Evolutionary conservation across 2,329 filamentous ascomycete species (phyloP), one percentile per base, ranked within the genome.

Genomic region (Anthostomella pinea): DNA sequence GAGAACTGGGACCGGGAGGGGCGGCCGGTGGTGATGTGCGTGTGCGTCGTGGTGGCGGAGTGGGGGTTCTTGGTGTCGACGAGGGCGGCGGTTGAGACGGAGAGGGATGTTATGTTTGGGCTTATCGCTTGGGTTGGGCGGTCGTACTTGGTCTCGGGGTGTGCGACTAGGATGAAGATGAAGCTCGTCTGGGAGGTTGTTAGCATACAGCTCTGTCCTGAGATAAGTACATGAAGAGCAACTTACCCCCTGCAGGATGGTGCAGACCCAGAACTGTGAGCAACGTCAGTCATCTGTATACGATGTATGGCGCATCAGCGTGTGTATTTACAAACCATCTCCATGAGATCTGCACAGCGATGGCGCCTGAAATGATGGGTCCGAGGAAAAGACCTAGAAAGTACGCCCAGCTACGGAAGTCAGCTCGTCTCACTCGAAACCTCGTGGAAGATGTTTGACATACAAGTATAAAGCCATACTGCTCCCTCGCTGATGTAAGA

Each of bases 351-450:
- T 51, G 48, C 2, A 52, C 45, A 10, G 55, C 56, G 18, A 60
- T 58, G 16, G 52, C 51, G 9, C 59, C 59, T 3, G 59, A 52
- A 10, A 63, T 58, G 24, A 63, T 56, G 17, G 59, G 59, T 0
- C 59, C 59, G 21, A 62, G 52, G 35, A 59, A 58, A 3, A 60
- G 40, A 3, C 57, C 57, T 13, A 59, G 46, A 38, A 61, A 62
- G 28, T 60, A 60, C 3, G 53, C 45, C 53, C 53, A 59, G 29
- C 52, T 54, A 14, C 21, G 8, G 13, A 5, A 19, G 6, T 16
- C 8, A 26, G 18, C 36, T 21, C 19, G 8, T 16, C n/a, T 16
- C 13, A 8, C n/a, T 18, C 10, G 16, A 6, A 6, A 21, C 11
- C 3, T 11, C 7, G 7, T 30, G 20, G 11, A 24, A 7, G 14